Base-by-base conservation (phyloP, 257 asterid genomes). In the Petunia axillaris region DNA sequence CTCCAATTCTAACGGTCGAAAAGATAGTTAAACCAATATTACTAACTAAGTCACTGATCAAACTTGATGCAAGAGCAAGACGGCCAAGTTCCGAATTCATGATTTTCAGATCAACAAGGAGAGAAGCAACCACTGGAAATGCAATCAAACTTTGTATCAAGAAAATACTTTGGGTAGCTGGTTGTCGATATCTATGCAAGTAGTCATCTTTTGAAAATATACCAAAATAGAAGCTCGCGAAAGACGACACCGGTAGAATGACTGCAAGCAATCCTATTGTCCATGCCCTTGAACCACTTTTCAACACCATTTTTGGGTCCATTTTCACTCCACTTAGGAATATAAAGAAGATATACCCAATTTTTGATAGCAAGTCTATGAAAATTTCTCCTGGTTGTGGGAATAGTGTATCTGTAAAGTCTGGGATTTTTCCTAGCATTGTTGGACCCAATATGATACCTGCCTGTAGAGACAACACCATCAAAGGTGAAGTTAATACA, bases 71-170 rank as follows among this genome's bases (percentile, higher is more conserved):
- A 58, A 94, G 74, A 57, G 98, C 96, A 54, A 94, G 93, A 52
- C 97, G 93, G 37, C 97, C 98, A 11, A 94, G 95, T 90, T 91
- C 98, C 3, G 97, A 85, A 86, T 94, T 93, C 88, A 94, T 89
- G 75, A 94, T 91, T 81, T 89, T 91, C 14, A 94, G 89, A 84
- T 94, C 97, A 2, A 94, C 91, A 3, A 94, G 97, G 87, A 87
- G 87, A 46, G 93, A 79, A 5, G 98, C 98, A 43, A 90, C 86
- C 41, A 94, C 97, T 1, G 97, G 97, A 79, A 94, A 94, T 4
- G 97, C 88, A 81, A 81, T 86, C 16, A 92, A 41, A 36, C 87
- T 85, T 75, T 92, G 98, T 39, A 92, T 86, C 4, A 82, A 83
- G 8, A 88, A 35, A 0, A 86, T 86, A 37, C 38, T 84, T 52